These are phyloP conservation scores for Geranium rotundifolium DNA, from an alignment of 345 rosid species.

Conservation along the genomic window DNA sequence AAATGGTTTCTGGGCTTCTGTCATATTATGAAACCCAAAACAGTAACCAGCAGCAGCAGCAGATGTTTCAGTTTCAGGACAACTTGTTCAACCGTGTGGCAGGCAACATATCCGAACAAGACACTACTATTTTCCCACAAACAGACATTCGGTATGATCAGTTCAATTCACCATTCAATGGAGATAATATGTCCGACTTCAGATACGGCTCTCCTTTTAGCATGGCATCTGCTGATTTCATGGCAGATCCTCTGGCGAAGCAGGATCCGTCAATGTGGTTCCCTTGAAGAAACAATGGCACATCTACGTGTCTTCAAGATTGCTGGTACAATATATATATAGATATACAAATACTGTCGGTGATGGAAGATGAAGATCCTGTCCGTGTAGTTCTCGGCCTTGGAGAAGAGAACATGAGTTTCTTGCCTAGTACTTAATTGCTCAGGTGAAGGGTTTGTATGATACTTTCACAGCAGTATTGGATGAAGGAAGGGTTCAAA, in stretches of 20 bases:
- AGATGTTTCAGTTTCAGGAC: slow-evolving; percentile 14
- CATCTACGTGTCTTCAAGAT: too few species aligned
- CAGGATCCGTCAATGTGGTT: slow-evolving; percentile 28
- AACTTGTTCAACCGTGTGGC: not conserved
- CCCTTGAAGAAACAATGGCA: slow-evolving; percentile 3
- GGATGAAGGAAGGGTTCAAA: too few species aligned
- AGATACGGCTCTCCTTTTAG: slow-evolving; percentile 15
- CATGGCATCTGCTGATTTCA: slow-evolving; percentile 13
- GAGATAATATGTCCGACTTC: slow-evolving; percentile 9
- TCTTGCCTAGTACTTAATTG: too few species aligned
- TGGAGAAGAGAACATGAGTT: too few species aligned
- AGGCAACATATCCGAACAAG: not conserved
- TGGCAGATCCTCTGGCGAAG: slow-evolving; percentile 14
- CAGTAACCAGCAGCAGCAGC: slow-evolving; percentile 24
- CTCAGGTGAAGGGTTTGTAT: too few species aligned
- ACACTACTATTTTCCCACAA: slow-evolving; percentile 13
- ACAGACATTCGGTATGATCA: slow-evolving; percentile 21
- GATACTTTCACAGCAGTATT: too few species aligned
- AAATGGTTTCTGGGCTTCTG: slow-evolving; percentile 42
- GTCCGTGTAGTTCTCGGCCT: too few species aligned
- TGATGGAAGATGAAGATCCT: too few species aligned
- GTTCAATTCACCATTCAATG: slow-evolving; percentile 1
- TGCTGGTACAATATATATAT: too few species aligned
- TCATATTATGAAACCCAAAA: slow-evolving; percentile 26
- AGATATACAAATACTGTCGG: too few species aligned